phyloP scores from a whole-genome alignment of 202 grass and related monocot genomes.

The Panicum virgatum region DNA sequence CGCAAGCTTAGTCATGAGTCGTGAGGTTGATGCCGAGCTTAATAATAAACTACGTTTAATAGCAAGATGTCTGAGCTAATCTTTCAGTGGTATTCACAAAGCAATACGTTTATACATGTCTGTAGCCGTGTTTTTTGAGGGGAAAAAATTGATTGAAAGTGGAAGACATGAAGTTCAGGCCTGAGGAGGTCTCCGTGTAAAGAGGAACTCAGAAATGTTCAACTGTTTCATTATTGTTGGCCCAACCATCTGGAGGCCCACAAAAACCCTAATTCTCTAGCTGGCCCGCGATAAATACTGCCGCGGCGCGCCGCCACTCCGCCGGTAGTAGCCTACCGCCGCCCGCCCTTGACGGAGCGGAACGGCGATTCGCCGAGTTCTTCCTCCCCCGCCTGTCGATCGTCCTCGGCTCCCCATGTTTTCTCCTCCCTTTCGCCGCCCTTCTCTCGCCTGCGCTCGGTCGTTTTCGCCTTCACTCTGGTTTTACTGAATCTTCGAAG shows the following conservation, averaged over 20 bases:
- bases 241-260: background rate
- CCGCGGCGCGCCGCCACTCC: background rate
- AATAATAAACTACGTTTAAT: too few relatives aligned
- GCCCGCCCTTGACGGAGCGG: too few relatives aligned
- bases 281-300: background rate
- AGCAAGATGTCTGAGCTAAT: too few relatives aligned
- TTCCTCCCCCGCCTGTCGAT: background rate
- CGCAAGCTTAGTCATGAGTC: background rate
- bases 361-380: background rate
- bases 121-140: background rate
- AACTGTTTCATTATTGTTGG: background rate
- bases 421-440: background rate
- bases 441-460: background rate
- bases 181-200: constrained; percentile 20
- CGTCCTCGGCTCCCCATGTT: background rate
- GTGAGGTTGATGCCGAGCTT: too few relatives aligned
- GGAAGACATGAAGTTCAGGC: background rate
- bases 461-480: background rate
- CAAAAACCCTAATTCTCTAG: constrained; percentile 25
- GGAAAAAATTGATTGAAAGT: background rate
- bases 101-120: background rate
- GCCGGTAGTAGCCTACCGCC: too few relatives aligned
- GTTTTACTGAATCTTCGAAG: background rate
- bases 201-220: background rate
- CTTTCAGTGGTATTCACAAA: background rate